Evolutionary conservation across 305 asterid genomes (phyloP), one percentile per base, ranked within the genome.

Genomic region (Withania somnifera): DNA sequence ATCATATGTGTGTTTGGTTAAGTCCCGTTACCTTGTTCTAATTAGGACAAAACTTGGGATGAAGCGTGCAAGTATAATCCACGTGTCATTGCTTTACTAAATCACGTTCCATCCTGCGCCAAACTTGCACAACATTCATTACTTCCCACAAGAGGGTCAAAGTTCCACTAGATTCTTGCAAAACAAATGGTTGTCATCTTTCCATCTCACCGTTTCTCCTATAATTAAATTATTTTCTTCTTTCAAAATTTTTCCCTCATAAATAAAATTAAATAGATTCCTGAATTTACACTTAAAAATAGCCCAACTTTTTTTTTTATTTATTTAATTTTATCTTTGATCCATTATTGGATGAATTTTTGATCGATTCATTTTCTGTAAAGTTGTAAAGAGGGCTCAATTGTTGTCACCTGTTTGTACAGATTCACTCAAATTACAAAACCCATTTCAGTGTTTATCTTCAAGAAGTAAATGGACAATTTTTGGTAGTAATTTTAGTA

Each of bases 351-450:
- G 61, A 79, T 63, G 38, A 38, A 13, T 57, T 50, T 26, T 57
- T 66, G 52, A 78, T 60, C 69, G 4, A 36, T 36, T 36, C n/a
- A n/a, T 9, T 30, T 60, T 84, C 47, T 32, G 52, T 11, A 8
- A 53, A 58, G 68, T 63, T 83, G 81, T 32, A 84, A 68, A 32
- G 34, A 93, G 93, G 98, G 98, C 97, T 88, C 88, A 85, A 78
- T 77, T 94, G 30, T 60, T 94, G 63, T 87, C 97, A 24, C 97
- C 98, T 45, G 96, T 93, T 53, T 92, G 93, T 78, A 89, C 96
- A 32, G 95, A 95, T 83, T 20, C 91, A n/a, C 88, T 92, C 77
- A 93, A 92, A 89, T 89, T 91, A 67, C 93, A 91, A 3, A 89
- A 84, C 81, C 90, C 90, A 66, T 50, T 77, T 47, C 91, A 81